Evolutionary conservation across 495 filamentous ascomycete species (phyloP), one percentile per base, ranked within the genome.

Genomic region (Hamigera avellanea): DNA sequence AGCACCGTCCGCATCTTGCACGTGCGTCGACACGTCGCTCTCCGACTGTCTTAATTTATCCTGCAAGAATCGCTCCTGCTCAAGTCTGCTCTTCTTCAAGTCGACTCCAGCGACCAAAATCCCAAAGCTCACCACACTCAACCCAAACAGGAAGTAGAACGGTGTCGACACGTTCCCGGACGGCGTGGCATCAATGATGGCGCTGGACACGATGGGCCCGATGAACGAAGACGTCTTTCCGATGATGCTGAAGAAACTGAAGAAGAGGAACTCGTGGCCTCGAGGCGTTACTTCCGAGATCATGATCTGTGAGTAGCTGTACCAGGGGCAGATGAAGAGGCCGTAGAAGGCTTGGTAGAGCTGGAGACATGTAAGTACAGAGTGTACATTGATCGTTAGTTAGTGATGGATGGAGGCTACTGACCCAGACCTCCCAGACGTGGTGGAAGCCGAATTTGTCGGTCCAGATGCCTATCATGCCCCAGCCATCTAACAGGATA

Each of bases 401-500:
- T 49, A n/a, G 39, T 68, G 45, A 41, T 70, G 64, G 14, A 32
- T 14, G 6, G 29, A 8, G 6, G 6, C 8, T 32, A 8, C 50
- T 32, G 27, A 73, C 52, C 70, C 71, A 78, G 33, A 78, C 61
- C 54, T 80, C 76, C 73, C 72, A 80, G 6, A 62, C 51, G 36
- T 76, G 56, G 44, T 79, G 73, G 48, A 77, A 80, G 7, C 76
- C 76, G 46, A 80, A 78, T 5, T 40, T 52, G 27, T 70, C 38
- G 2, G 73, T 78, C 75, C 74, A 78, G 44, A 76, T 77, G 7
- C 76, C 76, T 32, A 79, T 72, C 72, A 78, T 78, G 33, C 76
- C 76, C 76, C 76, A 80, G 32, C 62, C 66, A 43, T 78, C 73
- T 2, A 78, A 66, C 4, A 79, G 41, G 18, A 78, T 62, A 39